Evolutionary conservation across 352 stramenopile species (phyloP), one percentile per base, ranked within the genome.

Genomic region (Pythium sukuiense): DNA sequence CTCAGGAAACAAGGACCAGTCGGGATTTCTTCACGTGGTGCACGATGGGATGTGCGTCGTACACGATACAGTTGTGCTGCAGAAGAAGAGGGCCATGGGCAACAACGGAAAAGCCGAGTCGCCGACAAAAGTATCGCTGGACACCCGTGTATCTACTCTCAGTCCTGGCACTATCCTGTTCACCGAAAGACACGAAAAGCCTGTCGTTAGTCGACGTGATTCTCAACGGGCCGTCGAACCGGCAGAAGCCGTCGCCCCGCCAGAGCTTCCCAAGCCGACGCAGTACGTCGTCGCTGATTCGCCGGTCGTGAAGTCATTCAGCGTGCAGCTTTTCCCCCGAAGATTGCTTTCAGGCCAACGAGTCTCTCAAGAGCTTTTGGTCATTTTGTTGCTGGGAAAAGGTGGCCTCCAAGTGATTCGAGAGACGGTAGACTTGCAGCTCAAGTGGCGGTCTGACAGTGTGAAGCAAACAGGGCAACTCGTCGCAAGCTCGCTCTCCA

Each of bases 271-370:
- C 14, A 66, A 62, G 24, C n/a, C 58, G 0, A 65, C 56, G 9
- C 68, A 83, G 39, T 87, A 79, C 39, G 65, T 72, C 24, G 56
- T 80, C 9, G 76, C 71, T 16, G 78, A 87, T 32, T 83, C 78
- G 2, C 78, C 78, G 0, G 46, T 70, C 7, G 74, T 87, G 4
- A 67, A 63, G 18, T 70, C 71, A 4, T 69, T 77, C 2, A 65
- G 46, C 13, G 46, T 84, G 26, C 54, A 79, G 41, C 56, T 83
- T 9, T 74, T 72, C 49, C 64, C 57, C 14, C 67, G 61, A 41
- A 14, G 55, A 57, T 2, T 24, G 2, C 11, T 61, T 4, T 24
- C 56, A n/a, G 26, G 18, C 4, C 56, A 30, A 30, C 69, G 69
- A 24, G 69, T 48, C 18, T 50, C 43, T 35, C 37, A 72, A 18